These are phyloP conservation scores for Pinus tabuliformis DNA, from an alignment of 75 land plant species.

Conservation along the genomic window DNA sequence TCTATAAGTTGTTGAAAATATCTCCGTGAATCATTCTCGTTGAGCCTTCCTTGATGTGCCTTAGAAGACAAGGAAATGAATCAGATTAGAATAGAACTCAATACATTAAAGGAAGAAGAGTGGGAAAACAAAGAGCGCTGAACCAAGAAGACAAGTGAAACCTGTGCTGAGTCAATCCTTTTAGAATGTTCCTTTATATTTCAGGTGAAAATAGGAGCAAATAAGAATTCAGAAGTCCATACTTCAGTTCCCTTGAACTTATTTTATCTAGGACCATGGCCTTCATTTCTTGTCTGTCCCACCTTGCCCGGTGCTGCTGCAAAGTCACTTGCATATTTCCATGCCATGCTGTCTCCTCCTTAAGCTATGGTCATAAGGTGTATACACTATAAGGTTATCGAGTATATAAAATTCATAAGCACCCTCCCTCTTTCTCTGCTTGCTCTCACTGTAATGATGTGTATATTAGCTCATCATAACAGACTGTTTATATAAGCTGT, in stretches of 20 bases:
- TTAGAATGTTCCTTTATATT: background rate
- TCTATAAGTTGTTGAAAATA: constrained; percentile 86
- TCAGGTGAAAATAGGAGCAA: background rate
- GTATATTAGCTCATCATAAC: too few species aligned
- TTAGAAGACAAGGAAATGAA: constrained; percentile 7
- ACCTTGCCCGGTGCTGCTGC: too few species aligned
- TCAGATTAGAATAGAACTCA: background rate
- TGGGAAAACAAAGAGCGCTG: background rate
- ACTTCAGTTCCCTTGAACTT: background rate
- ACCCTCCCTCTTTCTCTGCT: too few species aligned
- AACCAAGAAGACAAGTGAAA: constrained; percentile 5
- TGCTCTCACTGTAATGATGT: too few species aligned
- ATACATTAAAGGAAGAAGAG: background rate
- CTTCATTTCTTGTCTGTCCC: too few species aligned
- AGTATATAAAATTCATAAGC: too few species aligned
- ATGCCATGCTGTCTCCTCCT: too few species aligned
- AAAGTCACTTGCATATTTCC: too few species aligned
- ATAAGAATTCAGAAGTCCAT: background rate
- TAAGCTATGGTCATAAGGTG: too few species aligned
- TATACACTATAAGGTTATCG: too few species aligned
- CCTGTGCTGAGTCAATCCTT: background rate
- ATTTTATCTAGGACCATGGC: too few species aligned
- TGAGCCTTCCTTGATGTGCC: constrained; percentile 67
- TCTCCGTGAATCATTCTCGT: constrained; percentile 56
- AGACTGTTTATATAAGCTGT: too few species aligned